These are phyloP conservation scores for Leccinum solheimii DNA, from an alignment of 1,284 basidiomycete genomes.

Conservation along the genomic window DNA sequence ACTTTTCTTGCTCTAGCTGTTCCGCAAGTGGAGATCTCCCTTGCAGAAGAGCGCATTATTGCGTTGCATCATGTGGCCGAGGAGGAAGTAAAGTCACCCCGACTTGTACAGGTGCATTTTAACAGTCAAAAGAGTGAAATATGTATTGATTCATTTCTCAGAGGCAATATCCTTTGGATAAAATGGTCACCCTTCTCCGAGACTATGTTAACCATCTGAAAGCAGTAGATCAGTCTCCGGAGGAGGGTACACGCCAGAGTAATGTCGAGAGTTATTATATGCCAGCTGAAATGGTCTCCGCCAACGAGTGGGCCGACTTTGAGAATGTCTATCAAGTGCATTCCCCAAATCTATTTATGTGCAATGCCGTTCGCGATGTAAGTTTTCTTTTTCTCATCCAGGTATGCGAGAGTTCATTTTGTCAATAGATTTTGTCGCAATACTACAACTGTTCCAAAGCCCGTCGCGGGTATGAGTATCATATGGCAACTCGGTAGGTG, in stretches of 20 bases:
- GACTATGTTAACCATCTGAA: conserved; percentile 61
- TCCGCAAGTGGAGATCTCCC: conserved; percentile 65
- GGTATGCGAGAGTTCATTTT: conserved; percentile 5
- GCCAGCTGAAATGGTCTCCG: conserved; percentile 62
- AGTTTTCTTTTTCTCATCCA: conserved; percentile 27
- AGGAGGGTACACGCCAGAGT: conserved; percentile 32
- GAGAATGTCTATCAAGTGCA: conserved; percentile 92
- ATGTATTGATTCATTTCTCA: conserved; percentile 13
- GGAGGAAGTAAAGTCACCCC: conserved; percentile 16
- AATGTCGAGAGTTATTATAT: conserved; percentile 55
- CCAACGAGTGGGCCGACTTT: conserved; percentile 80
- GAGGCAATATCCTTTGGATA: conserved; percentile 39
- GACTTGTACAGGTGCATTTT: conserved; percentile 20
- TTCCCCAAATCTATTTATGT: conserved; percentile 82
- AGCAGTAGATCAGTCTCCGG: conserved; percentile 44
- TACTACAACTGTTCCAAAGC: conserved; percentile 87
- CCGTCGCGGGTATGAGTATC: conserved; percentile 81
- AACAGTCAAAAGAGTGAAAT: not conserved
- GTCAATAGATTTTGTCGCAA: conserved; percentile 73
- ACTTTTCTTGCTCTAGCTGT: conserved; percentile 50
- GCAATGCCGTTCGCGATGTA: conserved; percentile 78
- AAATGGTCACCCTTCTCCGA: conserved; percentile 60
- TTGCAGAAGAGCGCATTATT: conserved; percentile 59
- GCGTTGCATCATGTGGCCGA: conserved; percentile 44
- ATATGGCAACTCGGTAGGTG: conserved; percentile 79